These are phyloP conservation scores for Phtheirospermum japonicum DNA, from an alignment of 257 asterid species.

Conservation along the genomic window DNA sequence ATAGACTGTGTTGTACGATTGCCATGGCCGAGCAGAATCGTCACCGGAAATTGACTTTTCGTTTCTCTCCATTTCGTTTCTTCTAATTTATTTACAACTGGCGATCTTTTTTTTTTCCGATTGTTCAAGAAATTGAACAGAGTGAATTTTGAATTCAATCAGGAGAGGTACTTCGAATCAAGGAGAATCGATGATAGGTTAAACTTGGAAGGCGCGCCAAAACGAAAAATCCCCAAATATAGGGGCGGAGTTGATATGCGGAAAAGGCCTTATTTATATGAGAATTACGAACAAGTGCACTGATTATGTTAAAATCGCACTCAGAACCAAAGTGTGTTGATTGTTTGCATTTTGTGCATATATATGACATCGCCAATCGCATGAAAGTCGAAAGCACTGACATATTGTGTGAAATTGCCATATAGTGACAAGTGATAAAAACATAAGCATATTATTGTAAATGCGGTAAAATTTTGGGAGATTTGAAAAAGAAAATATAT, in stretches of 20 bases:
- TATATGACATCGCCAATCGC: too few relatives aligned
- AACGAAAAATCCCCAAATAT: not conserved
- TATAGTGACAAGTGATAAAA: too few relatives aligned
- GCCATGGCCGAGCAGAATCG: slow-evolving; percentile 72
- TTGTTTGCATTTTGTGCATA: too few relatives aligned
- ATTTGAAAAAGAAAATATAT: too few relatives aligned
- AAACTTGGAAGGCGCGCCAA: not conserved
- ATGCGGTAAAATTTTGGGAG: too few relatives aligned
- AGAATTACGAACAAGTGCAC: not conserved
- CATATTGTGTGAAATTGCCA: too few relatives aligned
- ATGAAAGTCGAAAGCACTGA: too few relatives aligned
- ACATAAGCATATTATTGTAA: too few relatives aligned
- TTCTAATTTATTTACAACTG: not conserved
- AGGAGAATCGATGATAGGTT: not conserved
- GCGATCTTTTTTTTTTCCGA: not conserved
- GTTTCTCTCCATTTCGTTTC: slow-evolving; percentile 39
- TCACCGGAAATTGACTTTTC: slow-evolving; percentile 36
- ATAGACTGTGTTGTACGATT: slow-evolving; percentile 84
- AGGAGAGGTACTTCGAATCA: not conserved
- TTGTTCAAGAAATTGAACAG: too few relatives aligned
- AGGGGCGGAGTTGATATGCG: not conserved
- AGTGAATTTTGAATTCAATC: not conserved
- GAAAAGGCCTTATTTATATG: not conserved
- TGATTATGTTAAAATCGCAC: not conserved
- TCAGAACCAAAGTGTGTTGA: too few relatives aligned